A percentile compares a stretch with the other conserved stretches of the same genome.
Evolutionary conservation across 1,139 yeast species (phyloP).

Genomic region (Insectozyma bohioensis): DNA sequence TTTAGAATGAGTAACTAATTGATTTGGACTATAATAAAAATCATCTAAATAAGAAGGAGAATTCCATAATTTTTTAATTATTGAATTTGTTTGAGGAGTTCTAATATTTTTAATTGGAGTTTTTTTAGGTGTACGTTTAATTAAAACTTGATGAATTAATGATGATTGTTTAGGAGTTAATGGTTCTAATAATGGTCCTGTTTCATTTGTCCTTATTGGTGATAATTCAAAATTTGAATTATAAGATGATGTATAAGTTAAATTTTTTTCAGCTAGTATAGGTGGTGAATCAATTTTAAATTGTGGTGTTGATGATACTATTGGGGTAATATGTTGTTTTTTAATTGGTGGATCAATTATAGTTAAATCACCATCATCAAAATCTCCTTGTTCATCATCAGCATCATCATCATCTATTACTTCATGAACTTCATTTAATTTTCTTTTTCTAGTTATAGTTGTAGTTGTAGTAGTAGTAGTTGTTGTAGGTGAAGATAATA

Average conservation of each 20-base stretch:
- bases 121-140: conserved; percentile 25
- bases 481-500: too few species aligned
- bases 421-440: conserved; percentile 15
- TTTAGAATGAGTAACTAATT: conserved; percentile 8
- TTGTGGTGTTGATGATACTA: conserved; percentile 21
- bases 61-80: conserved; percentile 54
- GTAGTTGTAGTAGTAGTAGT: conserved; percentile 38
- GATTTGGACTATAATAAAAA: conserved; percentile 59
- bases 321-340: conserved; percentile 15
- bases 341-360: conserved; percentile 17
- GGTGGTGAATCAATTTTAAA: conserved; percentile 42
- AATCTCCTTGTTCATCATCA: conserved; percentile 13
- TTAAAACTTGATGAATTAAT: conserved; percentile 4
- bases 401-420: conserved; percentile 20
- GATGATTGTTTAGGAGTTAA: conserved; percentile 39
- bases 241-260: conserved; percentile 57
- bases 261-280: conserved; percentile 41
- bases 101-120: conserved; percentile 42
- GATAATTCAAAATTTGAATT: conserved; percentile 63
- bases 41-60: conserved; percentile 69
- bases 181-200: conserved; percentile 66
- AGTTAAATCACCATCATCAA: conserved; percentile 13
- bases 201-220: conserved; percentile 54
- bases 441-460: conserved; percentile 16
- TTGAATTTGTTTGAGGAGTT: conserved; percentile 44